These are phyloP conservation scores for Nasturtium officinale DNA, from an alignment of 345 rosid genomes.

Conservation along the genomic window DNA sequence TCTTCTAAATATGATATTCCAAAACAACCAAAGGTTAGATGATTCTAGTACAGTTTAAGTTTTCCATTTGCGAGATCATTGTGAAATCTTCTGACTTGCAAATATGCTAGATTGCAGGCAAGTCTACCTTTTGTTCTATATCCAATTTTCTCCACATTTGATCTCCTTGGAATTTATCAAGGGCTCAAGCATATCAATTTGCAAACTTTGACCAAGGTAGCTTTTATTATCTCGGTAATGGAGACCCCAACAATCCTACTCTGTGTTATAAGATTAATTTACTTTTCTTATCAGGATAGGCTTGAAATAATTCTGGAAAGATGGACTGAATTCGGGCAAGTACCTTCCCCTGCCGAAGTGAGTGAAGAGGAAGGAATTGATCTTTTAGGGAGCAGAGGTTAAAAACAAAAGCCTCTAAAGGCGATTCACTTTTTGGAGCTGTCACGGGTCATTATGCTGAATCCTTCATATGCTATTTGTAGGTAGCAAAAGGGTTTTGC, in stretches of 20 bases:
- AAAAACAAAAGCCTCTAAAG: neutral
- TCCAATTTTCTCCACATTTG: slow-evolving; percentile 78
- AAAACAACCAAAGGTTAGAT: slow-evolving; percentile 37
- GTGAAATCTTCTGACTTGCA: slow-evolving; percentile 8
- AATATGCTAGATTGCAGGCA: slow-evolving; percentile 56
- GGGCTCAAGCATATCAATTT: slow-evolving; percentile 82
- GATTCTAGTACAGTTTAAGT: neutral
- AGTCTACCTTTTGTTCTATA: slow-evolving; percentile 70
- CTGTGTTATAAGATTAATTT: neutral
- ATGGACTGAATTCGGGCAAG: slow-evolving; percentile 61
- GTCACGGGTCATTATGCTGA: neutral
- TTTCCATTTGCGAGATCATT: neutral
- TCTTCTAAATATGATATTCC: slow-evolving; percentile 31
- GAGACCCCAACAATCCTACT: neutral
- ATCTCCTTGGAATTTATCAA: slow-evolving; percentile 82
- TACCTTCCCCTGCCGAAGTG: slow-evolving; percentile 78
- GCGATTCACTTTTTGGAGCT: neutral
- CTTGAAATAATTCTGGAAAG: slow-evolving; percentile 72
- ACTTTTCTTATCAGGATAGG: slow-evolving; percentile 59
- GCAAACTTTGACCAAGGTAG: slow-evolving; percentile 86
- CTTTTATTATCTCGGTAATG: slow-evolving; percentile 7
- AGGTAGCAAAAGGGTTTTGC: slow-evolving; percentile 36
- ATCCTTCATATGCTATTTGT: neutral
- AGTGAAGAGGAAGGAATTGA: slow-evolving; percentile 70
- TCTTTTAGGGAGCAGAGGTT: slow-evolving; percentile 55